These are phyloP conservation scores for Neckera pumila DNA, from an alignment of 225 moss, liverwort and hornwort species.

Conservation along the genomic window DNA sequence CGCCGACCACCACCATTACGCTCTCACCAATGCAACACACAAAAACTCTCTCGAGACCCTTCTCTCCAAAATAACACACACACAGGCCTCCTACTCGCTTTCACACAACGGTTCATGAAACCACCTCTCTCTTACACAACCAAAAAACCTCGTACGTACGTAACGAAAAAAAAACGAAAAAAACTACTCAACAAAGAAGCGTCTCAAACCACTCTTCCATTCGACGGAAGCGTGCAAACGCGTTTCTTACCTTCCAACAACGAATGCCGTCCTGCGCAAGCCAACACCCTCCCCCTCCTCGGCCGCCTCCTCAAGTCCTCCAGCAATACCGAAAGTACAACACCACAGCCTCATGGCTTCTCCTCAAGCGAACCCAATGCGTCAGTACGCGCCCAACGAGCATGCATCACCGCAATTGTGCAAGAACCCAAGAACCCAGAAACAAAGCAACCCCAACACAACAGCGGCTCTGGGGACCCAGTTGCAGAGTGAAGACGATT, in stretches of 20 bases:
- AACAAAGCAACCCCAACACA: neutral
- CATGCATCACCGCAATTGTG: neutral
- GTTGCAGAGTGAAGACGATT: neutral
- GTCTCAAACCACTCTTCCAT: neutral
- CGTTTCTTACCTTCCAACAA: neutral
- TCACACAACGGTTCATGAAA: neutral
- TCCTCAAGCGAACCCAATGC: neutral
- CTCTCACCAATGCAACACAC: neutral
- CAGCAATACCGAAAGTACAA: constrained; percentile 18
- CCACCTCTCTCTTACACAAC: no score
- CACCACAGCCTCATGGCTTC: neutral
- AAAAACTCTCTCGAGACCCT: neutral
- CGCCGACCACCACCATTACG: neutral
- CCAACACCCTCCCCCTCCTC: neutral
- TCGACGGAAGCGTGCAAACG: neutral
- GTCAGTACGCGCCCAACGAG: neutral
- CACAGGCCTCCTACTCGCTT: neutral
- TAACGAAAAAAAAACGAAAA: neutral
- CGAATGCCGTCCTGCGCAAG: neutral
- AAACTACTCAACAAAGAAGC: neutral
- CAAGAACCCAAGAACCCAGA: neutral
- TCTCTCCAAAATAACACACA: neutral
- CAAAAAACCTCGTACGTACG: neutral
- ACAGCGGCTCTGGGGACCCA: neutral
- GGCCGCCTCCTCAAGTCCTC: neutral